Conservation (phyloP, 192 early-diverging fungal species). For the Chytriomyces confervae region DNA sequence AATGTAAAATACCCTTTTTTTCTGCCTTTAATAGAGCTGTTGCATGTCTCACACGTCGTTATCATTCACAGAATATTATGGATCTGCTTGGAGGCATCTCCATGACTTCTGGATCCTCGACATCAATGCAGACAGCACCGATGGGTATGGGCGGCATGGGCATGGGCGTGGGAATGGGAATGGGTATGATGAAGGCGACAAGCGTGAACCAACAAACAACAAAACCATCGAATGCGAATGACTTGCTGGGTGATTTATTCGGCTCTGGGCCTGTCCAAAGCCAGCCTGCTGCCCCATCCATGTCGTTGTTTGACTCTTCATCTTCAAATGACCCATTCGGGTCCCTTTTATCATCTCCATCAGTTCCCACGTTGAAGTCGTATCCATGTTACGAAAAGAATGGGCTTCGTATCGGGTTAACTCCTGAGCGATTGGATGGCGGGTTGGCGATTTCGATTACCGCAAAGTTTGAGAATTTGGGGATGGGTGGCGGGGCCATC, state of each 20-base stretch:
- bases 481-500: constrained; percentile 55
- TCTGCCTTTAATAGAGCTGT: constrained; percentile 7
- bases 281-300: constrained; percentile 38
- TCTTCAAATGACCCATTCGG: constrained; percentile 44
- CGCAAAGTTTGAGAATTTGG: constrained; percentile 72
- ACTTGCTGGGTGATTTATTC: constrained; percentile 63
- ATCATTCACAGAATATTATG: constrained; percentile 55
- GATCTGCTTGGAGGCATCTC: constrained; percentile 64
- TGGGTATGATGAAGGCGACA: neutral
- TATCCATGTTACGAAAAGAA: constrained; percentile 79
- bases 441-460: constrained; percentile 69
- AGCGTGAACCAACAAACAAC: neutral
- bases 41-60: constrained; percentile 1
- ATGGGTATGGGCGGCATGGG: neutral
- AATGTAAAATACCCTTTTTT: constrained; percentile 35
- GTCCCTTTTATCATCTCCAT: constrained; percentile 71
- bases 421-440: constrained; percentile 70
- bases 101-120: constrained; percentile 24
- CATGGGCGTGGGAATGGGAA: neutral
- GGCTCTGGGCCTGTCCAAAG: constrained; percentile 38
- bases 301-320: constrained; percentile 29
- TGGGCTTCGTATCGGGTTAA: constrained; percentile 77
- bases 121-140: neutral
- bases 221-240: constrained; percentile 32
- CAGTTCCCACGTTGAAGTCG: constrained; percentile 27